phyloP scores from a whole-genome alignment of 164 flowering plant species.

The Piper longum region DNA sequence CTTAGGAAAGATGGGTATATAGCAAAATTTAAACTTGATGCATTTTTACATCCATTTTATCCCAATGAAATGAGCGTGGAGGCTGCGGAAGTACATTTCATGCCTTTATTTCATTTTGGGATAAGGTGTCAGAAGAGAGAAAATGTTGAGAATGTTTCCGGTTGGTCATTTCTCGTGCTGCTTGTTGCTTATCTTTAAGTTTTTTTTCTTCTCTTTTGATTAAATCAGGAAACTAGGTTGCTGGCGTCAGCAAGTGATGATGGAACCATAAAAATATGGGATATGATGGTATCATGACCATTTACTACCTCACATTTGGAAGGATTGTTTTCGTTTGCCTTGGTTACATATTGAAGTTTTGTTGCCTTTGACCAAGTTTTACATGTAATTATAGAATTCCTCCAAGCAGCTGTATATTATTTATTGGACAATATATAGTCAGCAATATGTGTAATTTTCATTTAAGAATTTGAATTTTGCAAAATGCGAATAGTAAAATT shows the following conservation, averaged over 20 bases:
- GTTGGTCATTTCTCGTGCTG: background rate
- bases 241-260: constrained; percentile 93
- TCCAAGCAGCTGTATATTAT: too few species aligned
- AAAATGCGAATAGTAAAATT: too few species aligned
- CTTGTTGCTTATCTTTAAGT: background rate
- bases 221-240: constrained; percentile 16
- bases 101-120: background rate
- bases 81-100: background rate
- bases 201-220: background rate
- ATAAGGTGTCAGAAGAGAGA: background rate
- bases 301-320: background rate
- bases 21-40: too few species aligned
- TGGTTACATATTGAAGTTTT: background rate
- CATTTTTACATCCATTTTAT: too few species aligned
- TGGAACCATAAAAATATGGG: constrained; percentile 78
- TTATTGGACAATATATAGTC: too few species aligned
- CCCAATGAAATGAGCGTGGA: too few species aligned
- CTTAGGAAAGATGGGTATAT: too few species aligned
- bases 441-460: too few species aligned
- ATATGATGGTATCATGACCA: constrained; percentile 24
- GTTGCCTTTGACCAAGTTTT: background rate
- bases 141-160: too few species aligned
- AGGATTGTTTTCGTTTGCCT: background rate
- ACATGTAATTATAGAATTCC: background rate
- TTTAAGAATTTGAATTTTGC: too few species aligned